phyloP scores from a whole-genome alignment of 2,329 filamentous ascomycete species.

The Daldinia eschscholtzii region DNA sequence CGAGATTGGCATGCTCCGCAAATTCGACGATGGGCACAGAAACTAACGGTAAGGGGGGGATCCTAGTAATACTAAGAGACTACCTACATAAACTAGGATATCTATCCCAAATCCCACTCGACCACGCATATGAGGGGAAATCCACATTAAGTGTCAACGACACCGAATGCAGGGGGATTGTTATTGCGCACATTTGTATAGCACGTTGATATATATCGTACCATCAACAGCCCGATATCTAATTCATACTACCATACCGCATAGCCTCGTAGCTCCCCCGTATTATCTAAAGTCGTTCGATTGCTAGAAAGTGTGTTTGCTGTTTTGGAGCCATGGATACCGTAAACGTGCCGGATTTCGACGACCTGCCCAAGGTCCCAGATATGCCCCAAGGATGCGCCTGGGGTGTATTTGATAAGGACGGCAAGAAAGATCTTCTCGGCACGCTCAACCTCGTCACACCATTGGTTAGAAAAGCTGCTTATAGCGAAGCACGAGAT shows the following conservation, averaged over 20 bases:
- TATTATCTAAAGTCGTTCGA: background rate
- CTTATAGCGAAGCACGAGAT: constrained; percentile 59
- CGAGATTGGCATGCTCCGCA: background rate
- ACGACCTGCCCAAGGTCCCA: constrained; percentile 57
- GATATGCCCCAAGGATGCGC: constrained; percentile 63
- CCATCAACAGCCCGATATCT: background rate
- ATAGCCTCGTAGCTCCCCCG: background rate
- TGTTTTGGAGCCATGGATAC: constrained; percentile 38
- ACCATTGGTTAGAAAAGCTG: constrained; percentile 57
- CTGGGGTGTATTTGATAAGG: constrained; percentile 66
- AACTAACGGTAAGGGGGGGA: background rate
- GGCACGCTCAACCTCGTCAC: constrained; percentile 68
- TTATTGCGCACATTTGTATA: background rate
- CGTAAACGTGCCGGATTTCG: constrained; percentile 58
- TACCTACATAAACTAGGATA: background rate
- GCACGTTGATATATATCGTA: constrained; percentile 2
- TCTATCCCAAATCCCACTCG: background rate
- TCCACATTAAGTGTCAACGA: background rate
- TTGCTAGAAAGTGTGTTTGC: background rate
- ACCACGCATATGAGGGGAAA: background rate
- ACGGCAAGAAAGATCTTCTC: constrained; percentile 62
- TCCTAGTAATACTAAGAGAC: constrained; percentile 2
- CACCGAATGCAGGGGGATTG: background rate
- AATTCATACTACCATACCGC: background rate
- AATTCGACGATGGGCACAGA: background rate